Evolutionary conservation across 139 green algal genomes (phyloP).

Genomic region (Chlorella sp.): DNA sequence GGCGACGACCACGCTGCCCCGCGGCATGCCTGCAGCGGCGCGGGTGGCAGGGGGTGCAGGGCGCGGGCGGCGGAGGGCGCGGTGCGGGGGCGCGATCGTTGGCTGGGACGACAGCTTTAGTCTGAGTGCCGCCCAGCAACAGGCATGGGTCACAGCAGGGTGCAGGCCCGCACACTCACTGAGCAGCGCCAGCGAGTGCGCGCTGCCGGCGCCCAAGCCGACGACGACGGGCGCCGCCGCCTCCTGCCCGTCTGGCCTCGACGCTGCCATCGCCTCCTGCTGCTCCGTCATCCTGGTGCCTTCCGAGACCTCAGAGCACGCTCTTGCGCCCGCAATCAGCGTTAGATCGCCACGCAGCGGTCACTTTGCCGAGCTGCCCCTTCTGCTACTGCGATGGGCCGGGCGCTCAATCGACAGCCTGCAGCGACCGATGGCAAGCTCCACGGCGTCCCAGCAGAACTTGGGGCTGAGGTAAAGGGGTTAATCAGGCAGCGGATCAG

Average conservation of each 20-base stretch:
- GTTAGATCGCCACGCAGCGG: not conserved
- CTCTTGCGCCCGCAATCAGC: not conserved
- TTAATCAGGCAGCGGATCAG: too few species aligned
- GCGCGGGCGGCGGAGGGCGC: not conserved
- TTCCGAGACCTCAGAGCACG: not conserved
- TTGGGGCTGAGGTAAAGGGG: too few species aligned
- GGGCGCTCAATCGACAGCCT: not conserved
- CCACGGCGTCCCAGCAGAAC: too few species aligned
- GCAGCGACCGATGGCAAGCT: too few species aligned
- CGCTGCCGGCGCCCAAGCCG: conserved; percentile 17
- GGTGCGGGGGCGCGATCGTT: not conserved
- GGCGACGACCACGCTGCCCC: conserved; percentile 45
- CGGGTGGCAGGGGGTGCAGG: not conserved
- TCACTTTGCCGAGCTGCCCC: not conserved
- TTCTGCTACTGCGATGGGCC: not conserved
- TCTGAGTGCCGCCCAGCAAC: too few species aligned
- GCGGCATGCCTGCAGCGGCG: conserved; percentile 14
- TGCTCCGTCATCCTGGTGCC: conserved; percentile 12
- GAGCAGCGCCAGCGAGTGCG: conserved; percentile 25
- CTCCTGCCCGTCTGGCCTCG: too few species aligned
- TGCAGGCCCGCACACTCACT: not conserved
- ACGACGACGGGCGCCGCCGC: too few species aligned
- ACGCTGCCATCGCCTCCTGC: too few species aligned
- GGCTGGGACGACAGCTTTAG: not conserved
- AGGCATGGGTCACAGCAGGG: too few species aligned